A percentile compares a stretch with the other conserved stretches of the same genome.
Evolutionary conservation across 2,329 filamentous ascomycete species (phyloP).

Genomic region (Colletotrichum lupini): DNA sequence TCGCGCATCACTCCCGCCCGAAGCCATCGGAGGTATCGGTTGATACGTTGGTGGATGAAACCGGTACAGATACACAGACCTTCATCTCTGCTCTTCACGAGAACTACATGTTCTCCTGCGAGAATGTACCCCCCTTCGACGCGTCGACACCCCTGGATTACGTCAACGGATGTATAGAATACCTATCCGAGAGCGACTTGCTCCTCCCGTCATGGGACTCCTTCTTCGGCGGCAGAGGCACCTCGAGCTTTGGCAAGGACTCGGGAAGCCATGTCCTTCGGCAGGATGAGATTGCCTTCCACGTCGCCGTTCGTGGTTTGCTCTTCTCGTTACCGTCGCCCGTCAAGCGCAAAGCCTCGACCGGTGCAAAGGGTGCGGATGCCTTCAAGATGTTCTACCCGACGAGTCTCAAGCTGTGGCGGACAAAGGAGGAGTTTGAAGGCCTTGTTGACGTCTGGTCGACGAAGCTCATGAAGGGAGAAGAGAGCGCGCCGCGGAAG

Average conservation of each 20-base stretch:
- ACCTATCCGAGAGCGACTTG: slow-evolving; percentile 88
- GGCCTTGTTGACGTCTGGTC: slow-evolving; percentile 78
- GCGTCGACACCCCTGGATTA: slow-evolving; percentile 76
- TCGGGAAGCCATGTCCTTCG: slow-evolving; percentile 79
- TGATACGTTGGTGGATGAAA: slow-evolving; percentile 88
- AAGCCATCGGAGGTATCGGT: slow-evolving; percentile 74
- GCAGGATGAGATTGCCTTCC: slow-evolving; percentile 94
- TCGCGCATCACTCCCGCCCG: slow-evolving; percentile 67
- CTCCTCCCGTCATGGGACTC: slow-evolving; percentile 79
- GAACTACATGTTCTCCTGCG: slow-evolving; percentile 90
- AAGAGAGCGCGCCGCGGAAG: slow-evolving; percentile 50
- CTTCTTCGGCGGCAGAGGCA: slow-evolving; percentile 72
- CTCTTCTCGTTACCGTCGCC: slow-evolving; percentile 87
- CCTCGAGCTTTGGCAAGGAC: slow-evolving; percentile 63
- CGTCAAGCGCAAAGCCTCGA: slow-evolving; percentile 75
- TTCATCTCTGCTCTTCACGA: slow-evolving; percentile 93
- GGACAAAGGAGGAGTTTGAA: slow-evolving; percentile 83
- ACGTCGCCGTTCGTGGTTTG: slow-evolving; percentile 87
- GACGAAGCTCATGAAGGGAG: slow-evolving; percentile 67
- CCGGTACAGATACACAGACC: slow-evolving; percentile 89
- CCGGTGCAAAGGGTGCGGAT: slow-evolving; percentile 62
- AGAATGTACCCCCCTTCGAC: slow-evolving; percentile 61
- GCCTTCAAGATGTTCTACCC: slow-evolving; percentile 94
- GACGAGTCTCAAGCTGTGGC: slow-evolving; percentile 84
- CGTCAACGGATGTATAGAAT: slow-evolving; percentile 86